Conservation (phyloP, 73 alveolate genomes). For the Blepharisma stoltei region DNA sequence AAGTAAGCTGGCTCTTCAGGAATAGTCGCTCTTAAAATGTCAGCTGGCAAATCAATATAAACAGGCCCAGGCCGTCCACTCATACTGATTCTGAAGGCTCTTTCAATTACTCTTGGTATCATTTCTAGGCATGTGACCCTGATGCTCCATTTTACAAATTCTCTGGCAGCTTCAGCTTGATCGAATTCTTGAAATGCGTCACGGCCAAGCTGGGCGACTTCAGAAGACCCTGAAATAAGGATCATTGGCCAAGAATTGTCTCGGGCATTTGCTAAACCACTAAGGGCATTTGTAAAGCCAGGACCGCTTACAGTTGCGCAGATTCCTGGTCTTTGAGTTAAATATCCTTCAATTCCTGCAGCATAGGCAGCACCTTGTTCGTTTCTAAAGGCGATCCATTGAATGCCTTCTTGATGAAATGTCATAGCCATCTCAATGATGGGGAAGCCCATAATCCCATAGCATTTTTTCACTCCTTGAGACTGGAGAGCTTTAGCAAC, state of each 20-base stretch:
- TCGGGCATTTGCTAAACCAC: constrained; percentile 85
- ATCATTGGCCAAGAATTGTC: constrained; percentile 89
- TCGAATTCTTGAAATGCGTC: constrained; percentile 88
- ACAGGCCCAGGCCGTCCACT: constrained; percentile 88
- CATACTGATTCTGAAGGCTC: constrained; percentile 67
- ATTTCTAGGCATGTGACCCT: constrained; percentile 50
- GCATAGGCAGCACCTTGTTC: constrained; percentile 88
- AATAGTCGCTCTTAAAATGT: constrained; percentile 49
- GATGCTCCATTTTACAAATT: constrained; percentile 63
- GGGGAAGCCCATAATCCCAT: constrained; percentile 85
- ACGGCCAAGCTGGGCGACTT: constrained; percentile 49
- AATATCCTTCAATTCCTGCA: constrained; percentile 78
- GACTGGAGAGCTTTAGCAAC: neutral
- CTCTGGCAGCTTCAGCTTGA: constrained; percentile 57
- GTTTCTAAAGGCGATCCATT: constrained; percentile 76
- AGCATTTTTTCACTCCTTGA: constrained; percentile 16
- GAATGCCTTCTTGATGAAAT: constrained; percentile 56
- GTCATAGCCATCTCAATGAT: constrained; percentile 74
- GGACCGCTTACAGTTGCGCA: constrained; percentile 87
- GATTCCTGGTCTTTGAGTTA: constrained; percentile 79
- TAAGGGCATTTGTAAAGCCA: constrained; percentile 80
- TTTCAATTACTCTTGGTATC: constrained; percentile 68
- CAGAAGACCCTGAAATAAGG: constrained; percentile 74
- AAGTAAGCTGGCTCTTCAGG: constrained; percentile 38
- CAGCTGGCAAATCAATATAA: constrained; percentile 85